Evolutionary conservation across 306 rosid genomes (phyloP), one percentile per base, ranked within the genome.

Genomic region (Leucaena leucocephala): DNA sequence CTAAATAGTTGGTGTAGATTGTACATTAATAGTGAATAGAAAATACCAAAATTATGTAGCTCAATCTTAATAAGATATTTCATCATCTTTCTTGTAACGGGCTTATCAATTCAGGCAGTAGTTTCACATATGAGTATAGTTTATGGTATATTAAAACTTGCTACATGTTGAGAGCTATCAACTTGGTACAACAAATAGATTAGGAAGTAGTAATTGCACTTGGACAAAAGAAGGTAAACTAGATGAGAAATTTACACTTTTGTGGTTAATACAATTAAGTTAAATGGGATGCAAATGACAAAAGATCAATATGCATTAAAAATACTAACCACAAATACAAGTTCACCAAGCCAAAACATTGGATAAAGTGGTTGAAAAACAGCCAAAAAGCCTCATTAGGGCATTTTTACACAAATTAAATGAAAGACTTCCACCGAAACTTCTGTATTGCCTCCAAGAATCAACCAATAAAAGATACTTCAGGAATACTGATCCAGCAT

Each of bases 271-370:
- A 3, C 46, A 16, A 67, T 17, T 9, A 74, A 62, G 65, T 61
- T 13, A 42, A 71, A 52, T 19, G 69, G 75, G 79, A 73, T 43
- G 75, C 27, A 15, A 52, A 34, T 35, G 69, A 39, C 9, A 11
- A 50, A 64, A 34, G 45, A 4, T n/a, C 43, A 19, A 48, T 54
- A 64, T 11, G 62, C 3, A 19, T 1, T 44, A 84, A 82, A 43
- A 76, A 65, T 74, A 85, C 97, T 89, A 50, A 96, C 99, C 94
- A 96, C 99, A 71, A 71, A 96, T 71, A 89, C 78, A 93, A 85
- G 74, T 86, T 82, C 97, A 86, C 99, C 98, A 96, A 19, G 76
- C 84, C 83, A 82, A 43, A 78, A 96, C 80, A 86, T 90, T 89
- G 7, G 90, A 89, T 58, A 81, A 81, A 39, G 48, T 75, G 4